Evolutionary conservation across 2,329 filamentous ascomycete genomes (phyloP).

Genomic region (Beauveria pseudobassiana): DNA sequence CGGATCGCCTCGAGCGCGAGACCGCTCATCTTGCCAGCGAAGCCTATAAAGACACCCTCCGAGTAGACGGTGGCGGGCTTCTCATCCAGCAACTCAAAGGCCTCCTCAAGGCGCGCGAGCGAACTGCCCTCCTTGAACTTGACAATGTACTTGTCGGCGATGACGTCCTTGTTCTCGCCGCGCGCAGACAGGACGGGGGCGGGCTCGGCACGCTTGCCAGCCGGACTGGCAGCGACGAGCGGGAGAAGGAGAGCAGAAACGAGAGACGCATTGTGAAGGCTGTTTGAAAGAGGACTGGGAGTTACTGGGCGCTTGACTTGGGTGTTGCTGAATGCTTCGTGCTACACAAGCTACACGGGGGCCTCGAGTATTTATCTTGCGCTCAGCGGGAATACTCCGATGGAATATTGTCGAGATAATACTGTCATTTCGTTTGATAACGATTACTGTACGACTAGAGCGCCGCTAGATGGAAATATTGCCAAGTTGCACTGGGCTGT

Average conservation of each 20-base stretch:
- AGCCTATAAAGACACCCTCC: constrained; percentile 17
- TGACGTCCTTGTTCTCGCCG: constrained; percentile 9
- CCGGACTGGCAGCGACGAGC: constrained; percentile 3
- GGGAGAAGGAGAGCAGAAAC: constrained; percentile 6
- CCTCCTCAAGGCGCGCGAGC: constrained; percentile 12
- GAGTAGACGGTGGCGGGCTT: constrained; percentile 15
- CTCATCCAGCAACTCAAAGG: constrained; percentile 12
- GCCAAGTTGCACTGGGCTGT: neutral
- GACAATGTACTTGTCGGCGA: constrained; percentile 19
- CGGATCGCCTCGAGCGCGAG: constrained; percentile 13
- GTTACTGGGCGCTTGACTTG: too few relatives aligned
- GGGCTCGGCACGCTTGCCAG: constrained; percentile 12
- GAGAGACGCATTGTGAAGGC: constrained; percentile 4
- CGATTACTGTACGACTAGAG: neutral
- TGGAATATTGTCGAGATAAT: neutral
- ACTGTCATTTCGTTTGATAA: neutral
- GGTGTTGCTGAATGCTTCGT: too few relatives aligned
- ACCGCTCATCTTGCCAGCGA: constrained; percentile 13
- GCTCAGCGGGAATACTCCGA: neutral
- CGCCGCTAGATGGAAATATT: neutral
- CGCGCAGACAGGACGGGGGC: constrained; percentile 14
- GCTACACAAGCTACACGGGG: neutral
- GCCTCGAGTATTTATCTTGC: neutral
- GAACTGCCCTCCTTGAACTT: constrained; percentile 13
- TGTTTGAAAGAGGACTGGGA: neutral